A percentile compares a stretch with the other conserved stretches of the same genome.
Evolutionary conservation across 2,329 filamentous ascomycete genomes (phyloP).

Genomic region (Fusarium transvaalense): DNA sequence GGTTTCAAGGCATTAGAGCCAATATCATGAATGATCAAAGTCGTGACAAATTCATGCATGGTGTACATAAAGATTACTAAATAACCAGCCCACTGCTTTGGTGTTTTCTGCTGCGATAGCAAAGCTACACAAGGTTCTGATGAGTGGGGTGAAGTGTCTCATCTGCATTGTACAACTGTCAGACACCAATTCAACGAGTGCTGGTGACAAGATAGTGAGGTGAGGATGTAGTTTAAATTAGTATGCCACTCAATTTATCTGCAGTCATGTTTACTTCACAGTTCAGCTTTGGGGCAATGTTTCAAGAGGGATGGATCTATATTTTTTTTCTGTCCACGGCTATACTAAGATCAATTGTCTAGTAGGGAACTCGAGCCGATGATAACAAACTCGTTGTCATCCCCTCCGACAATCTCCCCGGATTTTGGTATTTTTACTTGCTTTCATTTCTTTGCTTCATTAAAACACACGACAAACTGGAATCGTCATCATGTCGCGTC

Average conservation of each 20-base stretch:
- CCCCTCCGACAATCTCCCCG: slow-evolving; percentile 45
- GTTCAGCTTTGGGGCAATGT: neutral
- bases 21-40: slow-evolving; percentile 13
- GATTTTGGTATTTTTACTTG: slow-evolving; percentile 45
- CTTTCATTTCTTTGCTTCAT: slow-evolving; percentile 44
- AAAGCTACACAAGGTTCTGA: neutral
- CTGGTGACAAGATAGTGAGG: neutral
- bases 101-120: no score
- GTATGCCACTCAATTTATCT: neutral
- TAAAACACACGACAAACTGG: slow-evolving; percentile 41
- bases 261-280: neutral
- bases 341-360: slow-evolving; percentile 44
- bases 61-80: neutral
- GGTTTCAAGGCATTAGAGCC: slow-evolving; percentile 2
- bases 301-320: slow-evolving; percentile 46
- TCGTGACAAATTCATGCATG: neutral
- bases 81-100: neutral
- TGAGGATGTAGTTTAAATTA: neutral
- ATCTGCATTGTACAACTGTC: neutral
- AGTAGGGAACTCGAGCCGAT: slow-evolving; percentile 41
- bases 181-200: neutral
- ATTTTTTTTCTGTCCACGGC: slow-evolving; percentile 44
- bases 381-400: slow-evolving; percentile 40
- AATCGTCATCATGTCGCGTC: slow-evolving; percentile 29
- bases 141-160: neutral